Base-by-base conservation (phyloP, 2,329 filamentous ascomycete genomes). In the Drechslera avenae region DNA sequence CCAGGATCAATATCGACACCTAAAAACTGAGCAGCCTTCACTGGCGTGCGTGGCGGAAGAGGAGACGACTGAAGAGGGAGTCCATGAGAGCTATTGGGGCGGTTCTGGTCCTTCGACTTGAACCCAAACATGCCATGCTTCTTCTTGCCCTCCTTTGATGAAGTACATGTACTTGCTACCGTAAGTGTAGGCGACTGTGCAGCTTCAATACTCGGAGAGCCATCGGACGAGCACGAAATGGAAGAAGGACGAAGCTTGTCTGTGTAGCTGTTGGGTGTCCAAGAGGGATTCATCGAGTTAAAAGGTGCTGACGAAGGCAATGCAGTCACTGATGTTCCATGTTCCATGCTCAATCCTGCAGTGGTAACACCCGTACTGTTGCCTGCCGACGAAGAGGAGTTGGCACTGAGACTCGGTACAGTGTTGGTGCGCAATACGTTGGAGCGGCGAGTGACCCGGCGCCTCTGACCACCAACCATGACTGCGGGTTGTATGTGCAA, bases 21-120 rank as follows among this genome's bases (percentile, higher is more conserved):
- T 5, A 67, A 57, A 7, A 67, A 41, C 39, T 58, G 53, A 3
- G 57, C 57, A 16, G 60, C 64, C 41, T 67, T 66, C 37, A 42
- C 50, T 19, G 65, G 62, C 9, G 63, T 67, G 9, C 42, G 28
- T 5, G 55, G 52, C 13, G 61, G 61, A 10, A 67, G 33, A 9
- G 62, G 58, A 2, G 60, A 59, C 44, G 9, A 45, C 12, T 43
- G 32, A 10, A 33, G 43, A 18, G 46, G 31, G 18, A 45, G 39
- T 16, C 14, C 40, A 18, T 35, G 32, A 6, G 59, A 55, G 40
- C 32, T 51, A 6, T 35, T 40, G 18, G 51, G 48, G 10, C 49
- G 49, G 14, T 56, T 49, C 19, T 21, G 35, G n/a, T 54, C 45
- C 35, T 57, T 61, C 10, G 53, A 21, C 47, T 54, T 59, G 42